Evolutionary conservation across 2,329 filamentous ascomycete genomes (phyloP).

Genomic region (Trichoderma breve): DNA sequence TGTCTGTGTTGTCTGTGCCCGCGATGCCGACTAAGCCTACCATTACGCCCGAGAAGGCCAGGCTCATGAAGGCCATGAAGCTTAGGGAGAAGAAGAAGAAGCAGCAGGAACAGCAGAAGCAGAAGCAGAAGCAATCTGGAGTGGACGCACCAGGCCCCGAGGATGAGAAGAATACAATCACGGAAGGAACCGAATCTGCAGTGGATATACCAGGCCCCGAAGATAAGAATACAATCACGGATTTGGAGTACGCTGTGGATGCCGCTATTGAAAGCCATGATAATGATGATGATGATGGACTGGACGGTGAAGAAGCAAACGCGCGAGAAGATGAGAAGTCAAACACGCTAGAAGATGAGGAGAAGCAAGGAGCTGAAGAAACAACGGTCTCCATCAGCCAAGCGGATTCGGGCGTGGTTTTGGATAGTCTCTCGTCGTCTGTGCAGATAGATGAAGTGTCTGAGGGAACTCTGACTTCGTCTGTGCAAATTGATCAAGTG

Average conservation of each 20-base stretch:
- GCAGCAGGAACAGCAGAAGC: not conserved
- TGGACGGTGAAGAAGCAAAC: slow-evolving; percentile 17
- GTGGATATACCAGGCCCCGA: slow-evolving; percentile 23
- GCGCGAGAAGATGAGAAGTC: not conserved
- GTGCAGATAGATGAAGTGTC: slow-evolving; percentile 47
- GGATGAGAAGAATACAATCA: not conserved
- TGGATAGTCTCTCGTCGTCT: slow-evolving; percentile 45
- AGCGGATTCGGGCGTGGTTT: slow-evolving; percentile 55
- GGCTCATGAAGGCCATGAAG: slow-evolving; percentile 92
- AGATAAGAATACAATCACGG: slow-evolving; percentile 19
- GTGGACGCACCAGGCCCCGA: too few species aligned
- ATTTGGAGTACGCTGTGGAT: slow-evolving; percentile 19
- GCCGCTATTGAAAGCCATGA: slow-evolving; percentile 18
- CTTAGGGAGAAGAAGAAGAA: slow-evolving; percentile 75
- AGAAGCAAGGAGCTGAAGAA: slow-evolving; percentile 22
- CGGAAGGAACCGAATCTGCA: not conserved
- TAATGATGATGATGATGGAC: not conserved
- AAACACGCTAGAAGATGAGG: slow-evolving; percentile 21
- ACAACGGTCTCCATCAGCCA: slow-evolving; percentile 43
- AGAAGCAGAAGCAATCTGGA: not conserved
- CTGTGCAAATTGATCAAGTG: slow-evolving; percentile 44
- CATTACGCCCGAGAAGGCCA: slow-evolving; percentile 84
- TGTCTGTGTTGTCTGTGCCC: slow-evolving; percentile 35
- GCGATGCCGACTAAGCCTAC: slow-evolving; percentile 44
- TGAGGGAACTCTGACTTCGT: slow-evolving; percentile 30